phyloP scores from a whole-genome alignment of 2,329 filamentous ascomycete genomes.

The Fusarium sp. region DNA sequence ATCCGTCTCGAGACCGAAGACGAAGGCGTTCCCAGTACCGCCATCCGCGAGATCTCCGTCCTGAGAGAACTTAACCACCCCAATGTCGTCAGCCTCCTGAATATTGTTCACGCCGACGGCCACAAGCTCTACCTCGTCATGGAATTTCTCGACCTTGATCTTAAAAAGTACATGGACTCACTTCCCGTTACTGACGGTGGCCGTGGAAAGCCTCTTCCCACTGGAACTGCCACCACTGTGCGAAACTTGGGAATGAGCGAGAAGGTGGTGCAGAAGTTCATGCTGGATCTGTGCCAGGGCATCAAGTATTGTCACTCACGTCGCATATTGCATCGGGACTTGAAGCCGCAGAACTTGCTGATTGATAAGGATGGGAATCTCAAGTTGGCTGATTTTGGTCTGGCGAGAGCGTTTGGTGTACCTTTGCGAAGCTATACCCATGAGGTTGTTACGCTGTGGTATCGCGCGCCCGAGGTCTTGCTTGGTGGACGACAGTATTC shows the following conservation, averaged over 20 bases:
- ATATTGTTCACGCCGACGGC: conserved; percentile 94
- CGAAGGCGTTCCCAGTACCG: conserved; percentile 91
- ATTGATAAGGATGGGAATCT: conserved; percentile 89
- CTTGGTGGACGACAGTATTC: conserved; percentile 92
- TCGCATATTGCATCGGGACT: conserved; percentile 85
- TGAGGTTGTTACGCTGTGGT: conserved; percentile 95
- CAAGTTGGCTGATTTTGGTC: conserved; percentile 90
- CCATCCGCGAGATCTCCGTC: conserved; percentile 93
- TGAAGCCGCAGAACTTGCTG: conserved; percentile 91
- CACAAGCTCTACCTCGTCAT: conserved; percentile 96
- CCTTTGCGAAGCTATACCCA: conserved; percentile 92
- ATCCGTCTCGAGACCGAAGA: conserved; percentile 95
- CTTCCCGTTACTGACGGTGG: conserved; percentile 86
- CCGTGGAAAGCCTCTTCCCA: conserved; percentile 85
- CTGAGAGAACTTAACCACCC: conserved; percentile 94
- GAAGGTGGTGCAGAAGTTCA: conserved; percentile 90
- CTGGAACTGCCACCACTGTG: conserved; percentile 69
- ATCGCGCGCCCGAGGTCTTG: conserved; percentile 89
- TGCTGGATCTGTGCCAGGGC: conserved; percentile 86
- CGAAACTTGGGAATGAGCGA: conserved; percentile 78
- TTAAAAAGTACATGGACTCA: conserved; percentile 97
- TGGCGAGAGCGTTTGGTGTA: conserved; percentile 91
- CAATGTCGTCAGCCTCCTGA: conserved; percentile 87
- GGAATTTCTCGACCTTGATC: conserved; percentile 89
- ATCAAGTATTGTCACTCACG: conserved; percentile 91